Evolutionary conservation across 225 moss, liverwort and hornwort genomes (phyloP).

Genomic region (Neckera pumila): DNA sequence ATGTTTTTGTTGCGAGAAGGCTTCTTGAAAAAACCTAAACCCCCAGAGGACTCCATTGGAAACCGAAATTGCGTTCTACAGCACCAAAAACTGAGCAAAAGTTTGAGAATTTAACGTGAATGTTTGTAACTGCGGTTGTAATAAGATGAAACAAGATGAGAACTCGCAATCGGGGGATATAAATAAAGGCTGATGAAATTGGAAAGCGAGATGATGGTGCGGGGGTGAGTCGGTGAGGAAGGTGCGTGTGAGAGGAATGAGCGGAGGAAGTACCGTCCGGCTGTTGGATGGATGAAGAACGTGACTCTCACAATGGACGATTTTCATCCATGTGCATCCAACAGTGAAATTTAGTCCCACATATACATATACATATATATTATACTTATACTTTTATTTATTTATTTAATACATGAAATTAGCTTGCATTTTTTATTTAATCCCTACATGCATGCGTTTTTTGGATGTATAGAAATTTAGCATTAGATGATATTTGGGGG

Average conservation of each 20-base stretch:
- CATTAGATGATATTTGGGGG: no score
- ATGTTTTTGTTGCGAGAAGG: constrained; percentile 58
- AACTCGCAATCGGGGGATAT: background rate
- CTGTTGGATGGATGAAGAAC: background rate
- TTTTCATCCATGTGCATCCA: background rate
- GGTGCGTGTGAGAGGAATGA: background rate
- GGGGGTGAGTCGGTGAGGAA: background rate
- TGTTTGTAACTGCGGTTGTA: background rate
- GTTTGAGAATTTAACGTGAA: background rate
- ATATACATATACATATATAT: no score
- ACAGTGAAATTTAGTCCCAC: no score
- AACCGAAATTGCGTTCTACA: background rate
- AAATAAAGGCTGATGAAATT: background rate
- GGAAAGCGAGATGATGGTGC: background rate
- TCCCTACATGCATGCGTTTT: no score
- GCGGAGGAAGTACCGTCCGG: background rate
- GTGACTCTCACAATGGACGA: background rate
- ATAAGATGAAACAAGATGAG: background rate
- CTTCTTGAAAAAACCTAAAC: constrained; percentile 44
- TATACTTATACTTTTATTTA: no score
- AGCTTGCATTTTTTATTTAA: no score
- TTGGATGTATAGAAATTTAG: no score
- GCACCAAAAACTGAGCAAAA: background rate
- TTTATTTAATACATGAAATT: no score
- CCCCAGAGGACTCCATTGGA: background rate